phyloP scores from a whole-genome alignment of 352 stramenopile species.

The Globisporangium heterothallicum region DNA sequence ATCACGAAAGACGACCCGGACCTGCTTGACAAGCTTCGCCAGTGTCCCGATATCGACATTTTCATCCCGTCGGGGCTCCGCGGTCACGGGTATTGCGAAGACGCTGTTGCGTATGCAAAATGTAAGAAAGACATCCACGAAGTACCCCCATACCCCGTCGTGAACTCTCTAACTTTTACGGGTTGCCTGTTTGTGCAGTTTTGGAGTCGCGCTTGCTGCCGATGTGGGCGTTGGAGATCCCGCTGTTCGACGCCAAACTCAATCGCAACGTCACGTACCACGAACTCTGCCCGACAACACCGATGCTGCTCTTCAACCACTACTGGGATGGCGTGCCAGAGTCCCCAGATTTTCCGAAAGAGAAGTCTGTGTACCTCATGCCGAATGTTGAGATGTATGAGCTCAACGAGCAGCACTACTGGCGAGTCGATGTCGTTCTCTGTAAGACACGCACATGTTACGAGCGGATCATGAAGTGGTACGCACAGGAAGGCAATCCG shows the following conservation, averaged over 20 bases:
- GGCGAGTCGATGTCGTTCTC: constrained; percentile 33
- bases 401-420: constrained; percentile 28
- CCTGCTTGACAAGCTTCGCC: constrained; percentile 20
- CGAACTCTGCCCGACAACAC: constrained; percentile 46
- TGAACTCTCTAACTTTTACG: constrained; percentile 1
- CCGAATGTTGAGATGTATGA: constrained; percentile 59
- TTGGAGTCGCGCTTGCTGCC: constrained; percentile 26
- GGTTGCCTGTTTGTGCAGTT: constrained; percentile 6
- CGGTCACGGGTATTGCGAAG: constrained; percentile 44
- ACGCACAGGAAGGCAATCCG: constrained; percentile 51
- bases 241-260: constrained; percentile 15
- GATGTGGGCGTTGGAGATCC: constrained; percentile 24
- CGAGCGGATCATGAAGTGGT: constrained; percentile 39
- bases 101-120: constrained; percentile 35
- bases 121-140: constrained; percentile 17
- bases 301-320: constrained; percentile 49
- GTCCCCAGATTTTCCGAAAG: constrained; percentile 21
- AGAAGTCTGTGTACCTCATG: constrained; percentile 44
- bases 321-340: constrained; percentile 37
- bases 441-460: constrained; percentile 44
- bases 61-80: constrained; percentile 21
- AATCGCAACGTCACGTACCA: constrained; percentile 24
- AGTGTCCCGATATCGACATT: constrained; percentile 36
- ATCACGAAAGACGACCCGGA: constrained; percentile 11
- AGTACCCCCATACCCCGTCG: too few relatives aligned